phyloP scores from a whole-genome alignment of 148 eudicot genomes.

The Vaccinium darrowii region DNA sequence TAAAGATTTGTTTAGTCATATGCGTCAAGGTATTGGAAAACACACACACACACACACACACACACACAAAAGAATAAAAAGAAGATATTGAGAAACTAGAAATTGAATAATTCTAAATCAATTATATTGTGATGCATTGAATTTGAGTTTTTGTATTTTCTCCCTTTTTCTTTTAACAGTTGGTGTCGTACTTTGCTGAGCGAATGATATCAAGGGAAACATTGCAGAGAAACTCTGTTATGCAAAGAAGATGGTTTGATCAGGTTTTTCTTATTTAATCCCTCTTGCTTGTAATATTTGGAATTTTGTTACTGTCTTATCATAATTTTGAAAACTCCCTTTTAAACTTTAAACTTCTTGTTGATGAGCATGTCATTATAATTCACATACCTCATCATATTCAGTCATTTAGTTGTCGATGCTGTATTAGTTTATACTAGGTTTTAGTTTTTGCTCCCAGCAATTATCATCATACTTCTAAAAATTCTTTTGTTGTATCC shows the following conservation, averaged over 20 bases:
- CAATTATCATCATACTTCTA: not conserved
- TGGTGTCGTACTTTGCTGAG: constrained; percentile 71
- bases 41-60: too few relatives aligned
- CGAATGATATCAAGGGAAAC: constrained; percentile 79
- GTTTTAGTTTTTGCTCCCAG: not conserved
- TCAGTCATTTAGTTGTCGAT: not conserved
- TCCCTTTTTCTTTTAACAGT: constrained; percentile 35
- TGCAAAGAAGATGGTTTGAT: constrained; percentile 53
- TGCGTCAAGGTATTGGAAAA: too few relatives aligned
- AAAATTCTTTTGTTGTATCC: not conserved
- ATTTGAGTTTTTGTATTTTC: not conserved
- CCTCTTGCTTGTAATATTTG: not conserved
- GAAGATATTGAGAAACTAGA: not conserved
- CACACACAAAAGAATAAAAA: not conserved
- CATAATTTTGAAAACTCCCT: not conserved
- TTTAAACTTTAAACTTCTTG: not conserved
- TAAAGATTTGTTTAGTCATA: too few relatives aligned
- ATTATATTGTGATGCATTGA: not conserved
- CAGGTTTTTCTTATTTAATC: constrained; percentile 36
- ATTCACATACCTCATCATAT: not conserved
- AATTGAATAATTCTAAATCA: not conserved
- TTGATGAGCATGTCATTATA: not conserved
- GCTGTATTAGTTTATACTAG: not conserved
- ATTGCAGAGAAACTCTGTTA: constrained; percentile 60
- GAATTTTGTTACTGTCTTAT: not conserved